phyloP scores from a whole-genome alignment of 805 yeast species.

The Kodamaea laetipori region DNA sequence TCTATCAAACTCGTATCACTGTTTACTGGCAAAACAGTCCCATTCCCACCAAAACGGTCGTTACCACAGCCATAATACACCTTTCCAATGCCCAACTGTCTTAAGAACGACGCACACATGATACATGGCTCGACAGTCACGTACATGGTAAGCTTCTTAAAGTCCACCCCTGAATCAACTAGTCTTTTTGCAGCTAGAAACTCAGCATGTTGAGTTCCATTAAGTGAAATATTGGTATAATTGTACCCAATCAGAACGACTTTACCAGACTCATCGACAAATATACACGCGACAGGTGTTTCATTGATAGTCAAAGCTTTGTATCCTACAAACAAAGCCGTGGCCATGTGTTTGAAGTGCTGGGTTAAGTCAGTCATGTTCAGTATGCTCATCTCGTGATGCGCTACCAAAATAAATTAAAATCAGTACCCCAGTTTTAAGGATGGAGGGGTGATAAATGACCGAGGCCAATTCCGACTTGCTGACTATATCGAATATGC shows the following conservation, averaged over 20 bases:
- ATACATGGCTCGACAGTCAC: slow-evolving; percentile 98
- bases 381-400: neutral
- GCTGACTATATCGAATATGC: too few relatives aligned
- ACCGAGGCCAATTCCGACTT: too few relatives aligned
- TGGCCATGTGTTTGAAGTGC: slow-evolving; percentile 49
- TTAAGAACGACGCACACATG: slow-evolving; percentile 92
- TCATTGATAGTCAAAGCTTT: slow-evolving; percentile 66
- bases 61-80: slow-evolving; percentile 93
- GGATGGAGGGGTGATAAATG: too few relatives aligned
- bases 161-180: slow-evolving; percentile 23
- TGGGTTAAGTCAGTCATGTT: slow-evolving; percentile 12
- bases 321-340: slow-evolving; percentile 59
- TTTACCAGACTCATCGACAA: slow-evolving; percentile 41
- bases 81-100: slow-evolving; percentile 71
- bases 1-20: slow-evolving; percentile 21
- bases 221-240: slow-evolving; percentile 78
- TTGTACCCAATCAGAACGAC: slow-evolving; percentile 80
- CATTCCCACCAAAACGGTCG: slow-evolving; percentile 96
- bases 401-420: slow-evolving; percentile 1
- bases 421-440: too few relatives aligned
- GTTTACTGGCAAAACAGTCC: slow-evolving; percentile 67
- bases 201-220: slow-evolving; percentile 94
- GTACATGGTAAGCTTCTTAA: slow-evolving; percentile 66
- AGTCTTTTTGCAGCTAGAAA: slow-evolving; percentile 67
- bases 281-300: slow-evolving; percentile 84